A percentile compares a stretch with the other conserved stretches of the same genome.
phyloP scores from a whole-genome alignment of 345 rosid species.

The Eucalyptus regnans region DNA sequence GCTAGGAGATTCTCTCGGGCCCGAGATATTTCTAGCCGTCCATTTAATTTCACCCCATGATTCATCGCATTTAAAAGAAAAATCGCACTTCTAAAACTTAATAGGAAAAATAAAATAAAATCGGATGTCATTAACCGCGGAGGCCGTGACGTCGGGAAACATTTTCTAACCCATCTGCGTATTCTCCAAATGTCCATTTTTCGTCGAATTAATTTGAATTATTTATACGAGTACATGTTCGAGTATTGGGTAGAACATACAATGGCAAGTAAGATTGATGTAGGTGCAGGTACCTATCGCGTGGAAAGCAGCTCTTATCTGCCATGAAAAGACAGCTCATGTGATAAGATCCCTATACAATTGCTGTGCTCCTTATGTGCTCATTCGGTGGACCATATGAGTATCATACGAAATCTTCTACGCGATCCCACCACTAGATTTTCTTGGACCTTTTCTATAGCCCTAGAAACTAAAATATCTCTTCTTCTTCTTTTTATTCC shows the following conservation, averaged over 20 bases:
- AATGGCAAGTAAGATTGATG: neutral
- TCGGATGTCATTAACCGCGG: neutral
- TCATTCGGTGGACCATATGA: neutral
- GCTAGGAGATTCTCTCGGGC: neutral
- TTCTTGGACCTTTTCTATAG: neutral
- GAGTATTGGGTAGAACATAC: neutral
- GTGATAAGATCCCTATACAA: neutral
- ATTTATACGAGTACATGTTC: neutral
- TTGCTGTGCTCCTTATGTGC: neutral
- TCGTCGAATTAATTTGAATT: neutral
- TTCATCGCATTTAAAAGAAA: neutral
- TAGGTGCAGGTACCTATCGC: neutral
- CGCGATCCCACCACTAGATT: neutral
- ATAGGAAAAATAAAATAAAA: neutral
- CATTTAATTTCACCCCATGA: neutral
- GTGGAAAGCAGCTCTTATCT: neutral
- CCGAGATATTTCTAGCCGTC: neutral
- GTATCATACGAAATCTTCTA: neutral
- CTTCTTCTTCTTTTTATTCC: no score
- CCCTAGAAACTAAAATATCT: neutral
- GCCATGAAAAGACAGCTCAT: neutral
- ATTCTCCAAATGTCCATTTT: neutral
- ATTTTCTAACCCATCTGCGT: neutral
- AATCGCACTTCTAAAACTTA: neutral
- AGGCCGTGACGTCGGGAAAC: neutral